phyloP scores from a whole-genome alignment of 352 stramenopile genomes.

The Paralagenidium karlingii region DNA sequence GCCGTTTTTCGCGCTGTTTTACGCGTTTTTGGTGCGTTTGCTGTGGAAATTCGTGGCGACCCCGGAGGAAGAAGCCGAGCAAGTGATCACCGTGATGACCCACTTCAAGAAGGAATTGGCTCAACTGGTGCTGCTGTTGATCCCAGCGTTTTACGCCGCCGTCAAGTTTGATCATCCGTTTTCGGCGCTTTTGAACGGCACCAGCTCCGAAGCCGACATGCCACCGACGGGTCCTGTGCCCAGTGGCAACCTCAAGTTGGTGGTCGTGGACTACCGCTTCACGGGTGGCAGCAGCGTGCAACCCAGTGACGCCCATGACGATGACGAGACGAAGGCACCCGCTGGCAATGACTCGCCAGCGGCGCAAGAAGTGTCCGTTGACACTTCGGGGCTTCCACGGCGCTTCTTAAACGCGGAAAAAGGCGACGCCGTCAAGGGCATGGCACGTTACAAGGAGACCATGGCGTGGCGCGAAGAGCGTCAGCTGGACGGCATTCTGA shows the following conservation, averaged over 20 bases:
- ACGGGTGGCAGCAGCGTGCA: no score
- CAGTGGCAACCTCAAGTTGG: conserved; percentile 50
- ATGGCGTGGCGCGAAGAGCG: conserved; percentile 70
- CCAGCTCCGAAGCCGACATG: no score
- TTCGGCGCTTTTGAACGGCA: conserved; percentile 43
- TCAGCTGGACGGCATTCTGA: conserved; percentile 68
- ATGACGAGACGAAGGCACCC: no score
- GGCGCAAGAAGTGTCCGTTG: no score
- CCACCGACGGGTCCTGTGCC: conserved; percentile 8
- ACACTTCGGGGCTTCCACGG: conserved; percentile 16
- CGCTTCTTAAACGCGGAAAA: conserved; percentile 73
- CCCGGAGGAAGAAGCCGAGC: no score
- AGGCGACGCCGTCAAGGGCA: conserved; percentile 44
- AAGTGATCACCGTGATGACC: no score
- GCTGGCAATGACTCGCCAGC: no score
- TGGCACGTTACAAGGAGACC: conserved; percentile 58
- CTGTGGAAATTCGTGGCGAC: no score
- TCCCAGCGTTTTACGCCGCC: conserved; percentile 51
- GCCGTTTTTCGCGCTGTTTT: conserved; percentile 56
- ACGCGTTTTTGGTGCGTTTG: conserved; percentile 50
- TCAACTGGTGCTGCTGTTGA: conserved; percentile 38
- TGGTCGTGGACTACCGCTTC: conserved; percentile 68
- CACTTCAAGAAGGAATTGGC: no score
- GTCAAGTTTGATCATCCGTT: conserved; percentile 67
- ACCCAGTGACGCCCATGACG: no score